Base-by-base conservation (phyloP, 345 rosid species). In the Corymbia maculata region DNA sequence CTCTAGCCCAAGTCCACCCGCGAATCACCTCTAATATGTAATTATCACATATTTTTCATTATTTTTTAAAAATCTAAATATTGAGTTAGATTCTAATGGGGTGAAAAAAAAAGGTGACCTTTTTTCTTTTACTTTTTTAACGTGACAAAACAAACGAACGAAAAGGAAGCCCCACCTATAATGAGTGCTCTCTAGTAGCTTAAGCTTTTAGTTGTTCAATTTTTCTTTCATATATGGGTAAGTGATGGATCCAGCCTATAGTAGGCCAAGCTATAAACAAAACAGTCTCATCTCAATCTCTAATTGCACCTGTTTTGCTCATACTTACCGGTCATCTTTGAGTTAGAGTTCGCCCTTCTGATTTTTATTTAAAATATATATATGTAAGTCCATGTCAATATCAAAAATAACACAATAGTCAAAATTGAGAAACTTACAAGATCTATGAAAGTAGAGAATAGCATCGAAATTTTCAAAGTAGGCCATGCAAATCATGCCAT, bases 1-100 rank as follows among this genome's bases (percentile, higher is more conserved):
- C 19, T n/a, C 42, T 10, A 3, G 42, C 75, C 75, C 42, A n/a
- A 30, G 0, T 66, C 2, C 1, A 0, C 42, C 75, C 1, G 8
- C 3, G 42, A 66, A 66, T 64, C 36, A n/a, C 42, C 75, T 13
- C 9, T 64, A n/a, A 14, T 7, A 66, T 4, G 10, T 30, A 66
- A 7, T 66, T 66, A 30, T 30, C 79, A 66, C 21, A 14, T 66
- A 30, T 26, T 59, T 59, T 55, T 55, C 6, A 8, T 55, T 22
- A 55, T 55, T 9, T 55, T 22, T 9, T 9, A 22, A 61, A 61
- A 28, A 61, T 13, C 3, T 28, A 7, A 0, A 61, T 6, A 13
- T 6, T 7, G 8, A 61, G 70, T 28, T 61, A 28, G 17, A 61
- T 61, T 61, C 17, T 28, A 26, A 61, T 61, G 68, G 0, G 13